Base-by-base conservation (phyloP, 2,329 filamentous ascomycete genomes). In the Paecilomyces formosus region DNA sequence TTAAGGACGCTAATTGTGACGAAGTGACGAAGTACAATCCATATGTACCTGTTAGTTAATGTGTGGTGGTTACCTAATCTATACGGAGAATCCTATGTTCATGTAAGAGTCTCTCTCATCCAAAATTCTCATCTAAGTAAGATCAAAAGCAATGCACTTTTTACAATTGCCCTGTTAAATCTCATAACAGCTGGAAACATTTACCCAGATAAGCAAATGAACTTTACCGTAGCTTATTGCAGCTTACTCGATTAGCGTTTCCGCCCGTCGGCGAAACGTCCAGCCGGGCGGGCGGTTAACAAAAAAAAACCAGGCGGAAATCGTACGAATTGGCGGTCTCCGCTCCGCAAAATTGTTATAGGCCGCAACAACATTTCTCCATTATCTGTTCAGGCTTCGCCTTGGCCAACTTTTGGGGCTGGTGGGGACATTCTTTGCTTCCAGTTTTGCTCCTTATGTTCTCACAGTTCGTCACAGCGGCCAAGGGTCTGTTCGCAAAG, bases 401-500 rank as follows among this genome's bases (percentile, higher is more conserved):
- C 7, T 39, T 35, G 31, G 26, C 56, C 52, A 57, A 52, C 53
- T 58, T 31, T 33, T 33, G 35, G 50, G 54, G 26, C 24, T 50
- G 39, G 45, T 55, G 31, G 18, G 22, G 22, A 22, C 45, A 5
- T 31, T 35, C 51, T 35, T 45, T 45, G 39, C 31, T 58, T 54
- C 39, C 33, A 57, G 35, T 58, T 54, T 51, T 30, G 55, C 54
- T 56, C 65, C 70, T 65, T 72, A 76, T 77, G 75, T 75, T 77
- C 59, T 72, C 74, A 54, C 69, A 76, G 35, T 51, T 77, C 57
- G 69, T 76, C 56, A 76, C 72, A 55, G 72, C 72, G 61, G 75
- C 75, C 60, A 75, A 74, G 65, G 73, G 74, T 64, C 61, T 77
- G 62, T 75, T 76, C 60, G 62, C 66, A 62, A 70, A 66, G 66